Percentiles rank a stretch among this genome's conserved stretches.
Evolutionary conservation across 345 rosid genomes (phyloP).

Genomic region (Clarkia xantiana): DNA sequence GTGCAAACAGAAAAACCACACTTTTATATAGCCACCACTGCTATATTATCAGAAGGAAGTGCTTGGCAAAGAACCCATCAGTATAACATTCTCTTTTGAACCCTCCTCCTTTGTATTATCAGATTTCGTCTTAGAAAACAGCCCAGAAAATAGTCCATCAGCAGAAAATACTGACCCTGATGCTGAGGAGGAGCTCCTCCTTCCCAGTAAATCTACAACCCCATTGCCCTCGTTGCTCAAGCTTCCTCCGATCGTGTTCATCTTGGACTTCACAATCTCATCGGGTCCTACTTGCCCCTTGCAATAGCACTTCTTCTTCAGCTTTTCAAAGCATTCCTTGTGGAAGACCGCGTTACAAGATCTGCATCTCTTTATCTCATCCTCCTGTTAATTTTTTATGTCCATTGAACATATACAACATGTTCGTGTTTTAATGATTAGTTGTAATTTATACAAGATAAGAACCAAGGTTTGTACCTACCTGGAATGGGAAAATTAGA

Average conservation of each 20-base stretch:
- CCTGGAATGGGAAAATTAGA: conserved; percentile 95
- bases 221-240: too few relatives aligned
- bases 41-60: conserved; percentile 33
- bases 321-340: conserved; percentile 54
- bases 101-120: conserved; percentile 19
- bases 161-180: conserved; percentile 19
- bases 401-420: not conserved
- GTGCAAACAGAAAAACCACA: not conserved
- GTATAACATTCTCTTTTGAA: conserved; percentile 37
- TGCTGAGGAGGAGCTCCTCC: conserved; percentile 7
- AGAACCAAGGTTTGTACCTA: conserved; percentile 27
- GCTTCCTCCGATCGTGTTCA: too few relatives aligned
- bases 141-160: conserved; percentile 21
- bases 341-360: conserved; percentile 57
- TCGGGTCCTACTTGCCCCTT: conserved; percentile 26
- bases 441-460: too few relatives aligned
- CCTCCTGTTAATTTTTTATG: conserved; percentile 39
- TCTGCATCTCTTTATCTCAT: conserved; percentile 43
- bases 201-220: conserved; percentile 15
- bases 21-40: too few relatives aligned
- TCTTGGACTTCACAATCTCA: conserved; percentile 7
- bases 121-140: conserved; percentile 42
- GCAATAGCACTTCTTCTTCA: conserved; percentile 44
- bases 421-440: too few relatives aligned
- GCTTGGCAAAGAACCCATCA: conserved; percentile 73